Evolutionary conservation across 331 rosid genomes (phyloP), one percentile per base, ranked within the genome.

Genomic region (Dryas integrifolia): DNA sequence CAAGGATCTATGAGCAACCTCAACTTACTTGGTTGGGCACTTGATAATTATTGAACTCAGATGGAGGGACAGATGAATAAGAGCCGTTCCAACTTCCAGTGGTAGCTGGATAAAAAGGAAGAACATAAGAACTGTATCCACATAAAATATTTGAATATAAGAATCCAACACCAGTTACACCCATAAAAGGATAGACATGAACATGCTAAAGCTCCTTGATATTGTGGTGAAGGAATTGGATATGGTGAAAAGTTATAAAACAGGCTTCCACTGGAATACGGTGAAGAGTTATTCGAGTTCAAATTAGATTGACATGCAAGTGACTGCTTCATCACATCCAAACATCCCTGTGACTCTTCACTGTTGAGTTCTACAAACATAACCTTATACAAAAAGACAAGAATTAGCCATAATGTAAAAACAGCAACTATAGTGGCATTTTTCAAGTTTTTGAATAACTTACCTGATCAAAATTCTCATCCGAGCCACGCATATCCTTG

Each of bases 361-460:
- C 40, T 82, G 65, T 83, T 77, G 51, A 88, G 82, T 77, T 88
- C 92, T 45, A 70, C 88, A 78, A 81, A 88, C 67, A 83, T 68
- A 70, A 82, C 88, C 90, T 88, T 52, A 45, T 24, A 64, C 78
- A 68, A 79, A 51, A 35, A 26, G 12, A 59, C 15, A 57, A 69
- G 30, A 56, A 68, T 72, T 47, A 45, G 76, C 30, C 52, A 41
- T 9, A 81, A 57, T 15, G 68, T 71, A 45, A 77, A 40, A 3
- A 21, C 30, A 24, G 67, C 11, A 67, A 7, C 26, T 9, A 38
- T 8, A 13, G 61, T 46, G 35, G 43, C 76, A 53, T 43, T 30
- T 30, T 30, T 30, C 35, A 30, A 30, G 72, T 7, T 35, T 12
- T 57, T 66, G 48, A 51, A 38, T 50, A 71, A 73, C 40, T 85